Base-by-base conservation (phyloP, 257 asterid genomes). In the Leonotis leonurus region DNA sequence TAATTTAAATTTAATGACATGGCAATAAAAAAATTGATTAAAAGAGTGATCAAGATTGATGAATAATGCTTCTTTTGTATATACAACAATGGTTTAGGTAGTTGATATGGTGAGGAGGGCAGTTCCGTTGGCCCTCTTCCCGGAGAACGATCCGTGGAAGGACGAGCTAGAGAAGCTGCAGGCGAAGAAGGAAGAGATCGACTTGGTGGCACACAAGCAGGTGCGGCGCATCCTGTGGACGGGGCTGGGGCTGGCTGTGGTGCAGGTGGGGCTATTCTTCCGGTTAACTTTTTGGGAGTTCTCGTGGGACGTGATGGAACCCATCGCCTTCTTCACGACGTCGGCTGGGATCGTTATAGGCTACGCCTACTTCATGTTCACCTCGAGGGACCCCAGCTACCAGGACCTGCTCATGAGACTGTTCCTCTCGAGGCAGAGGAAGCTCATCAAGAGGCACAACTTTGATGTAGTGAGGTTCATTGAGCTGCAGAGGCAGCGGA, bases 251-350 rank as follows among this genome's bases (percentile, higher is more conserved):
- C 51, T 80, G 11, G 48, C 74, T 0, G 65, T 83, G 45, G 18
- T 70, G 39, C 94, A 78, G 50, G 74, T 70, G n/a, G 76, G 84
- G 3, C 78, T 77, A 25, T 82, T 80, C 56, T 78, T 85, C 52
- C 87, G 94, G 7, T 76, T 85, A 1, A 86, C 88, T 5, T 86
- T 83, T 70, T 81, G 90, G 95, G 88, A 83, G 39, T 78, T 83
- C 25, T 76, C 88, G 0, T 86, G 95, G 95, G 90, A 86, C 61
- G 95, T 86, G 5, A 86, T 86, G 90, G 95, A 86, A 64, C 95
- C 95, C 9, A 79, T 86, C 56, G 76, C 88, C 3, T 83, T 78
- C 52, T 83, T 77, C 65, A 56, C 82, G 0, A 79, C 90, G 17
- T 33, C 88, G 0, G 51, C 83, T 0, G 79, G 84, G 55, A 62